A percentile compares a stretch with the other conserved stretches of the same genome.
phyloP scores from a whole-genome alignment of 495 filamentous ascomycete genomes.

The Aspergillus coremiiformis region DNA sequence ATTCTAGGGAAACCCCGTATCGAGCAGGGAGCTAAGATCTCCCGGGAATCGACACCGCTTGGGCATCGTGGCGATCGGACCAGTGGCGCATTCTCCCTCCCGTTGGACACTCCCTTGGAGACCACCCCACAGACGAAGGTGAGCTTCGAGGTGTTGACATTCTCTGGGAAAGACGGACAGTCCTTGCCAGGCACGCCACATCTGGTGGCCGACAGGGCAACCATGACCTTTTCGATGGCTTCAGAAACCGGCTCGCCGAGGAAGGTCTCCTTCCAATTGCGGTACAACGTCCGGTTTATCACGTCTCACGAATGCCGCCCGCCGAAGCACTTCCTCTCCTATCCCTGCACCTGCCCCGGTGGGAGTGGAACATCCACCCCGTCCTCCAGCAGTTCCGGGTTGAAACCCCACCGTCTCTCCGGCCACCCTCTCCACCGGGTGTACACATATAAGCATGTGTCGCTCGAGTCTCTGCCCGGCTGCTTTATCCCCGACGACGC shows the following conservation, averaged over 20 bases:
- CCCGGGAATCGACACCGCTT: slow-evolving; percentile 31
- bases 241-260: slow-evolving; percentile 22
- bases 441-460: slow-evolving; percentile 49
- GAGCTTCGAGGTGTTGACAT: slow-evolving; percentile 14
- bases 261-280: slow-evolving; percentile 41
- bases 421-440: slow-evolving; percentile 61
- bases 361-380: slow-evolving; percentile 30
- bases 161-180: slow-evolving; percentile 18
- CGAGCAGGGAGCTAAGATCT: slow-evolving; percentile 30
- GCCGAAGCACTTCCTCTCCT: slow-evolving; percentile 33
- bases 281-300: slow-evolving; percentile 59
- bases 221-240: slow-evolving; percentile 43
- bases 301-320: slow-evolving; percentile 58
- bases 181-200: slow-evolving; percentile 20
- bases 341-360: slow-evolving; percentile 34
- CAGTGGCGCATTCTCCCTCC: slow-evolving; percentile 38
- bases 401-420: slow-evolving; percentile 24
- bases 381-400: slow-evolving; percentile 5
- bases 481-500: slow-evolving; percentile 3
- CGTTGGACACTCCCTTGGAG: slow-evolving; percentile 17
- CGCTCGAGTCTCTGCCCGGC: slow-evolving; percentile 44
- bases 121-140: slow-evolving; percentile 8
- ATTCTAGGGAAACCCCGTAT: slow-evolving; percentile 28
- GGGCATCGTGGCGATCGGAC: slow-evolving; percentile 39
- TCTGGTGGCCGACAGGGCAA: slow-evolving; percentile 43